Evolutionary conservation across 2,329 filamentous ascomycete species (phyloP), one percentile per base, ranked within the genome.

Genomic region (Sclerotinia sclerotiorum): DNA sequence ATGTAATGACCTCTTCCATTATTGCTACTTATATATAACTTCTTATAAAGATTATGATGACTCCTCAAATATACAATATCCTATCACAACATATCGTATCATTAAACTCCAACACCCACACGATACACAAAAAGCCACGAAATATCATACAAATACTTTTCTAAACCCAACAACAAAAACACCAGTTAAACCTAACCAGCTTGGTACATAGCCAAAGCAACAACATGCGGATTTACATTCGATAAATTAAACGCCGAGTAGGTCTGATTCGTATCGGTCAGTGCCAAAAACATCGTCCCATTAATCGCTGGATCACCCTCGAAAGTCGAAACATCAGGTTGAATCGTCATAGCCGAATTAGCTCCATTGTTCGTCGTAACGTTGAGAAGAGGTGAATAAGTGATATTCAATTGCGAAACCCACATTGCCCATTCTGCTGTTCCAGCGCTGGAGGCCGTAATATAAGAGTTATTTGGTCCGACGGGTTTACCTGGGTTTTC

Each of bases 391-490:
- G 84, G 81, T 1, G 88, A 84, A 76, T 91, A 91, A 0, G 92
- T 95, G 17, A 90, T 82, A 71, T 91, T 93, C 24, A 95, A 81
- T 81, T 95, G 92, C 0, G 84, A 85, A 1, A 91, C 89, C 91
- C 92, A 97, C 0, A 87, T 85, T 0, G 92, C 91, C 72, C 85
- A 96, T 68, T 81, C 79, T 0, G 92, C 89, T 4, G 78, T 73
- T 2, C 83, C 83, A 0, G 89, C 90, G 0, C 82, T 81, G 0
- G 84, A 86, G 3, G 79, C 78, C 0, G 92, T 94, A 61, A 93
- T 80, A 77, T 96, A 96, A 76, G 87, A 91, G 80, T 92, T 93
- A 79, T 96, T 94, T 0, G 92, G 92, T 0, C 92, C 92, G 3
- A 94, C 84, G 0, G 84, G 74, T 72, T 85, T 79, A 0, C 91